Evolutionary conservation across 176 grass and related monocot species (phyloP).

Genomic region (Otatea glauca): DNA sequence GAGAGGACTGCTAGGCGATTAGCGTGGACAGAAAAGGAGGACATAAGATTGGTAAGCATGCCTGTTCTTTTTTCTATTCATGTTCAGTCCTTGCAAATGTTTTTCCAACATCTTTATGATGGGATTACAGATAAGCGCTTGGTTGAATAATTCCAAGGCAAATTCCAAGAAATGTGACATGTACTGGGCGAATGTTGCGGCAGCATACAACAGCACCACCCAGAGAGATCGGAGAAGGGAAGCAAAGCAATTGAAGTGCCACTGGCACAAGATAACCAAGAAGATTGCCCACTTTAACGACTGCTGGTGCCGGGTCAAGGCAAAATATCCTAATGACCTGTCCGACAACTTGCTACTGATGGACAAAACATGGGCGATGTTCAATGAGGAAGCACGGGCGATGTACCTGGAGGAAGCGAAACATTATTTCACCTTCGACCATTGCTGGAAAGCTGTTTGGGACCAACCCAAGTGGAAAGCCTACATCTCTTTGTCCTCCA

Average conservation of each 20-base stretch:
- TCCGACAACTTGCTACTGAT: constrained; percentile 44
- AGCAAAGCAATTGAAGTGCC: constrained; percentile 26
- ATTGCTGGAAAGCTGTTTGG: constrained; percentile 47
- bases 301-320: constrained; percentile 37
- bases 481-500: constrained; percentile 41
- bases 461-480: constrained; percentile 48
- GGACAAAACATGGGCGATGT: constrained; percentile 50
- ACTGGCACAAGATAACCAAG: constrained; percentile 39
- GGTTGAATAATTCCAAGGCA: constrained; percentile 34
- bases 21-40: constrained; percentile 42
- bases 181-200: constrained; percentile 25
- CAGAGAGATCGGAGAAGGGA: constrained; percentile 39
- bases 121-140: constrained; percentile 45
- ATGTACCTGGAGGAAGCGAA: constrained; percentile 44
- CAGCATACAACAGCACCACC: constrained; percentile 42
- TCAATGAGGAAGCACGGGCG: constrained; percentile 26
- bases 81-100: not conserved
- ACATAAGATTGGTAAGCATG: constrained; percentile 38
- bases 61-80: constrained; percentile 2
- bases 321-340: constrained; percentile 38
- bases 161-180: constrained; percentile 14
- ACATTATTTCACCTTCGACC: constrained; percentile 27
- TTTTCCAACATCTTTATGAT: not conserved
- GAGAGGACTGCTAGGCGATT: constrained; percentile 35
- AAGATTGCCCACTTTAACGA: constrained; percentile 47